phyloP scores from a whole-genome alignment of 257 asterid genomes.

The Orobanche coerulescens region DNA sequence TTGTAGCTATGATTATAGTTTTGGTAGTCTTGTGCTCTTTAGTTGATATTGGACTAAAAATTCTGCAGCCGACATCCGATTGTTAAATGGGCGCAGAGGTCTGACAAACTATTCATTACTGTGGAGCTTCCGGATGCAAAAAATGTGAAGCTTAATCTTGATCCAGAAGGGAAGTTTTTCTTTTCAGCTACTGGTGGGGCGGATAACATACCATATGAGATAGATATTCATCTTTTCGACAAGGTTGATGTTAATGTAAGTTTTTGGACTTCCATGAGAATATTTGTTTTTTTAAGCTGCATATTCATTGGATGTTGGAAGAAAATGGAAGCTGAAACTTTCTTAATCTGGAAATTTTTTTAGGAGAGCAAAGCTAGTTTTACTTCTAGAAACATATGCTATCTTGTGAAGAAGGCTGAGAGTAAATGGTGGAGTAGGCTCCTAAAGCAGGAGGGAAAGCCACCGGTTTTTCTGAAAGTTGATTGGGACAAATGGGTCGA shows the following conservation, averaged over 20 bases:
- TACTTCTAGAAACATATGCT: conserved; percentile 42
- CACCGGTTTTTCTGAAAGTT: conserved; percentile 59
- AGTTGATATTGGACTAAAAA: not conserved
- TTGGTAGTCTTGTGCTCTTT: not conserved
- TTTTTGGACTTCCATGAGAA: not conserved
- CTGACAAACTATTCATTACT: conserved; percentile 44
- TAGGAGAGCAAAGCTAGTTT: conserved; percentile 61
- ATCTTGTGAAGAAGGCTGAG: conserved; percentile 68
- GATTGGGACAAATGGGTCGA: conserved; percentile 95
- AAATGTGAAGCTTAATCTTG: conserved; percentile 56
- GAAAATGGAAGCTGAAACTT: not conserved
- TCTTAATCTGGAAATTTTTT: conserved; percentile 8
- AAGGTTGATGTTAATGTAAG: conserved; percentile 58
- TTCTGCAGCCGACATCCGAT: conserved; percentile 51
- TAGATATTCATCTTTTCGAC: conserved; percentile 48
- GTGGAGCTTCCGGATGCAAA: conserved; percentile 73
- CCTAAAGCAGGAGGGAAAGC: conserved; percentile 44
- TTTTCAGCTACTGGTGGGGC: conserved; percentile 55
- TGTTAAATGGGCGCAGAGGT: conserved; percentile 72
- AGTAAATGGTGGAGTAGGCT: conserved; percentile 75
- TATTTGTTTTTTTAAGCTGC: not conserved
- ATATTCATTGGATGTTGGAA: not conserved
- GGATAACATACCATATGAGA: conserved; percentile 41
- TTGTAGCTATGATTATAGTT: not conserved
- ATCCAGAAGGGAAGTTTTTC: conserved; percentile 58